A percentile compares a stretch with the other conserved stretches of the same genome.
Conservation (phyloP, 2,329 filamentous ascomycete genomes). For the Mycosphaerelloides madeirae region DNA sequence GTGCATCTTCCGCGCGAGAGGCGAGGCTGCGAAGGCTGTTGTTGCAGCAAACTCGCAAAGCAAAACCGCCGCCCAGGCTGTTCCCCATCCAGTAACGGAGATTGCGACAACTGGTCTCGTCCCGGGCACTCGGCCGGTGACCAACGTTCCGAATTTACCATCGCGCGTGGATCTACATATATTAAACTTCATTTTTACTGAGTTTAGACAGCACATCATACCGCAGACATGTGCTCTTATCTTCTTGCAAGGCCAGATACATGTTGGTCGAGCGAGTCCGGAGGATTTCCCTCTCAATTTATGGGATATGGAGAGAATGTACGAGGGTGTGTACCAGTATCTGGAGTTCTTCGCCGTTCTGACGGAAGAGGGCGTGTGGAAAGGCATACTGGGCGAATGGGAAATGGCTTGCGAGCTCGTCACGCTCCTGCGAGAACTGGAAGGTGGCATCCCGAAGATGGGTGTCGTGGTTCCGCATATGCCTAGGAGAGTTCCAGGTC, state of each 20-base stretch:
- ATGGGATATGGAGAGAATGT: slow-evolving; percentile 97
- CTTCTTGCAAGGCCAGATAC: slow-evolving; percentile 86
- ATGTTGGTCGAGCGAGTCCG: slow-evolving; percentile 67
- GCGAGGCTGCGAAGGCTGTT: slow-evolving; percentile 35
- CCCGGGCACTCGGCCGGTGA: slow-evolving; percentile 2
- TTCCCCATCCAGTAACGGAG: slow-evolving; percentile 2
- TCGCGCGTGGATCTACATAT: slow-evolving; percentile 57
- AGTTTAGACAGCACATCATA: slow-evolving; percentile 87
- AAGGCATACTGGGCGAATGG: slow-evolving; percentile 83
- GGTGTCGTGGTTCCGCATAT: slow-evolving; percentile 55
- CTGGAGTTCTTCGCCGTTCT: slow-evolving; percentile 89
- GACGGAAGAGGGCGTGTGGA: slow-evolving; percentile 77
- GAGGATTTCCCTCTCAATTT: slow-evolving; percentile 89
- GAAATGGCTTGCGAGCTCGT: slow-evolving; percentile 86
- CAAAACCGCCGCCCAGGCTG: slow-evolving; percentile 7
- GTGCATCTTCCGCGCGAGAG: slow-evolving; percentile 71
- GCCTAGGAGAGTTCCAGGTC: slow-evolving; percentile 18
- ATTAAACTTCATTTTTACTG: slow-evolving; percentile 86
- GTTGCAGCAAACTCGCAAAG: slow-evolving; percentile 17
- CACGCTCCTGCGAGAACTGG: slow-evolving; percentile 78
- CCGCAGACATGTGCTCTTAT: slow-evolving; percentile 93
- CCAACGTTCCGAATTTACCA: slow-evolving; percentile 24
- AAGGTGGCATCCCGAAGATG: slow-evolving; percentile 74
- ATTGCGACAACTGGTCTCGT: slow-evolving; percentile 5
- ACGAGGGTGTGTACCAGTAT: slow-evolving; percentile 90